Evolutionary conservation across 2,329 filamentous ascomycete species (phyloP).

Genomic region (Didymella arachidicola): DNA sequence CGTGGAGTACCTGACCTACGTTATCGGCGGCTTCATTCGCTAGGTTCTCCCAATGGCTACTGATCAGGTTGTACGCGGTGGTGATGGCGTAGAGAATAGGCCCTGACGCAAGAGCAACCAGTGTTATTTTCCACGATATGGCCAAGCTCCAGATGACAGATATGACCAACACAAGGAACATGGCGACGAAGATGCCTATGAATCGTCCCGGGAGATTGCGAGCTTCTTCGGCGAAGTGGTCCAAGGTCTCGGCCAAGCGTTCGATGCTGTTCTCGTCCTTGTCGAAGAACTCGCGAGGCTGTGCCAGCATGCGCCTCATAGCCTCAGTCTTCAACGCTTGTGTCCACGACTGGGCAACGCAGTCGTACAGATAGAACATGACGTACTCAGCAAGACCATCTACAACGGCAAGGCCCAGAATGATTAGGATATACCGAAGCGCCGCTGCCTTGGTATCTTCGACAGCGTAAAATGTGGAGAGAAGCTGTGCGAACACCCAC

Average conservation of each 20-base stretch:
- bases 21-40: constrained; percentile 70
- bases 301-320: constrained; percentile 73
- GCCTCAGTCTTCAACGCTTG: constrained; percentile 73
- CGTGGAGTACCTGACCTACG: constrained; percentile 70
- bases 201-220: constrained; percentile 82
- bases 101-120: constrained; percentile 74
- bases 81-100: constrained; percentile 74
- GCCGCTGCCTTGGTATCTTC: constrained; percentile 59
- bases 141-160: constrained; percentile 76
- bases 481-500: constrained; percentile 75
- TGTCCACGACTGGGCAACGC: constrained; percentile 77
- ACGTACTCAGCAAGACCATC: constrained; percentile 72
- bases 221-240: constrained; percentile 87
- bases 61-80: constrained; percentile 69
- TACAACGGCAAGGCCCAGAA: constrained; percentile 71
- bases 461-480: constrained; percentile 71
- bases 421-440: constrained; percentile 71
- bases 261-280: constrained; percentile 68
- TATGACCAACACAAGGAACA: constrained; percentile 71
- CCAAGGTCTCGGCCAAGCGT: constrained; percentile 74
- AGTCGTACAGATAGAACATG: constrained; percentile 76
- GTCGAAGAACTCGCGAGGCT: constrained; percentile 83
- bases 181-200: constrained; percentile 72
- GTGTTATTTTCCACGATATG: constrained; percentile 79
- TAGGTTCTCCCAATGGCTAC: constrained; percentile 73